Evolutionary conservation across 1,284 basidiomycete genomes (phyloP), one percentile per base, ranked within the genome.

Genomic region (Fomitiporia mediterranea): DNA sequence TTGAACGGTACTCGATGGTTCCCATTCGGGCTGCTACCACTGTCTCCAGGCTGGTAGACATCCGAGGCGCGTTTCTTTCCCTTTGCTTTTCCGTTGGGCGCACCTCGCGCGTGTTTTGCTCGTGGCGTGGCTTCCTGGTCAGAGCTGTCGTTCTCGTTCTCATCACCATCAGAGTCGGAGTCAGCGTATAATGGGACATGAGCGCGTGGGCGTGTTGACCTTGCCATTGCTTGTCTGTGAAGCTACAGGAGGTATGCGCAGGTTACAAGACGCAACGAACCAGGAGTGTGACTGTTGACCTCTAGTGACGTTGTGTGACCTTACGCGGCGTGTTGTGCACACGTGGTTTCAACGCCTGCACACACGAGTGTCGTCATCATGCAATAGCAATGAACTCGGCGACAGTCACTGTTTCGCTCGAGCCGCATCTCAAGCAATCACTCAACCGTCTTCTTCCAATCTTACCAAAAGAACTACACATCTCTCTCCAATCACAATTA

Each of bases 381-480:
- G 5, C 21, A 2, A 19, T 43, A 25, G 17, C 27, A n/a, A 46
- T 46, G 44, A 17, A 5, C 17, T 46, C 44, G 13, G 32, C 32
- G 17, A 62, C 63, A 44, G 69, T 86, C 60, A 81, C 80, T 58
- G 71, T 90, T 51, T 90, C 88, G 6, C 70, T 91, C 35, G 85
- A 88, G 62, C 67, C 74, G 0, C 86, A 89, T 66, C 78, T 90
- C 25, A 60, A 72, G 15, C 72, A 78, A 34, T 62, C 67, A 49
- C 72, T 91, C 23, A 66, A 63, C 4, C 71, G 75, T 30, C 67
- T 89, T 15, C 61, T 65, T 4, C 64, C 64, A 13, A 58, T 81
- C 28, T 67, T 84, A 15, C 81, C 86, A 3, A 32, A 66, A 3
- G 65, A 74, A n/a, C 68, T 81, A 5, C 70, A 71, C 3, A 60